Evolutionary conservation across 2,329 filamentous ascomycete genomes (phyloP).

Genomic region (Monosporascus sp.): DNA sequence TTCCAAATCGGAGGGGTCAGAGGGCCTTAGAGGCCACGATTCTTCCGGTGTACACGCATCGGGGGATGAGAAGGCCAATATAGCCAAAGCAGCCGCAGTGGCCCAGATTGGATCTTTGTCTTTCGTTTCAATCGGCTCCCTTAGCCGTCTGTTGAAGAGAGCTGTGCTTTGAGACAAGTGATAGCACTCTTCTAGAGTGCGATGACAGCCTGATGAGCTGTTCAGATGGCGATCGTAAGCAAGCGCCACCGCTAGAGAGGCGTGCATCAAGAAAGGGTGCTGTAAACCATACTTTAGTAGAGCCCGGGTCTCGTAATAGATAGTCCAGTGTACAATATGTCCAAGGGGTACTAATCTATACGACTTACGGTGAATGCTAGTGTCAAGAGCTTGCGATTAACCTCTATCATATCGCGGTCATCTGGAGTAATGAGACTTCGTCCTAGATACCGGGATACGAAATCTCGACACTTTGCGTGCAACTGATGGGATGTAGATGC

Average conservation of each 20-base stretch:
- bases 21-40: constrained; percentile 28
- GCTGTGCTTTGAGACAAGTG: constrained; percentile 36
- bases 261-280: constrained; percentile 42
- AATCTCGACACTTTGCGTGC: constrained; percentile 34
- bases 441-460: constrained; percentile 33
- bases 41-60: constrained; percentile 27
- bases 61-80: constrained; percentile 34
- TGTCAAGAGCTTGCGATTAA: constrained; percentile 32
- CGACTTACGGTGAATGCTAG: constrained; percentile 34
- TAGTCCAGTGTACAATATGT: too few relatives aligned
- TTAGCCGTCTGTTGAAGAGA: constrained; percentile 33
- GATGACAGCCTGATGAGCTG: constrained; percentile 13
- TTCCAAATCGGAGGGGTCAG: constrained; percentile 21
- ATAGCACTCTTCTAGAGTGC: constrained; percentile 33
- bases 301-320: too few relatives aligned
- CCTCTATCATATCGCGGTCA: constrained; percentile 30
- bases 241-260: constrained; percentile 35
- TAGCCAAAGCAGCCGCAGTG: constrained; percentile 35
- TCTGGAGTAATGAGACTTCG: constrained; percentile 30
- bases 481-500: constrained; percentile 28
- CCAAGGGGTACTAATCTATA: too few relatives aligned
- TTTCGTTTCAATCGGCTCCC: constrained; percentile 23
- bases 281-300: constrained; percentile 10
- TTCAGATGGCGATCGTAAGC: constrained; percentile 33
- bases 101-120: constrained; percentile 43